These are phyloP conservation scores for Rutstroemia sp. DNA, from an alignment of 2,329 filamentous ascomycete species.

Conservation along the genomic window DNA sequence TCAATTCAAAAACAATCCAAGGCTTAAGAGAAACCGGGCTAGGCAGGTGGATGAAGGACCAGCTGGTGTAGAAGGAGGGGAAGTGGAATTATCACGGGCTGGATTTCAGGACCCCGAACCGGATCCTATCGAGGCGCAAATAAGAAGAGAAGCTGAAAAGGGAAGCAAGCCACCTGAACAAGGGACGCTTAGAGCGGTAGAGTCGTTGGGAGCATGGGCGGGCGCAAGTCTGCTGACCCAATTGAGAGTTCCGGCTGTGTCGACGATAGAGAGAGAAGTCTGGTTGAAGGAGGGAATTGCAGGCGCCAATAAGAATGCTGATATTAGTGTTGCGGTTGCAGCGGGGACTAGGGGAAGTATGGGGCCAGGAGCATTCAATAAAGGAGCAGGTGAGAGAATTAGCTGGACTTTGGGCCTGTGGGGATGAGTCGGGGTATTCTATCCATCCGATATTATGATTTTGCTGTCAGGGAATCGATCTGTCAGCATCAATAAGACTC, in stretches of 20 bases:
- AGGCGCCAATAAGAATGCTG: conserved; percentile 52
- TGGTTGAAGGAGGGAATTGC: conserved; percentile 61
- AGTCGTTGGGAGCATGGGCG: conserved; percentile 66
- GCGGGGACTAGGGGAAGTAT: conserved; percentile 53
- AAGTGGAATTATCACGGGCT: neutral
- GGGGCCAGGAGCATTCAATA: conserved; percentile 45
- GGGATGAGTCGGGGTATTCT: conserved; percentile 29
- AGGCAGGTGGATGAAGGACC: neutral
- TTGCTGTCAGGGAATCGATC: too few species aligned
- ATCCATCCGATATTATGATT: too few species aligned
- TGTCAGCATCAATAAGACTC: too few species aligned
- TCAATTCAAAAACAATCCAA: conserved; percentile 1
- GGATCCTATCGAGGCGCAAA: neutral
- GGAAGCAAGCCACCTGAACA: conserved; percentile 38
- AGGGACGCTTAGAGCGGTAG: conserved; percentile 56
- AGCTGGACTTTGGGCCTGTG: conserved; percentile 58
- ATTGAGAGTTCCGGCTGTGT: conserved; percentile 60
- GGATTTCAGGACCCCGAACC: neutral
- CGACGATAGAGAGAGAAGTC: conserved; percentile 62
- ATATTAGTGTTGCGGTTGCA: conserved; percentile 34
- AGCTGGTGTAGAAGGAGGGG: neutral
- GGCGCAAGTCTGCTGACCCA: conserved; percentile 65
- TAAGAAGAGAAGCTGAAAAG: conserved; percentile 19
- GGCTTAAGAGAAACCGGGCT: neutral
- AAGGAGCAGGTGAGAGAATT: conserved; percentile 31